Percentiles rank a stretch among this genome's conserved stretches.
Conservation (phyloP, 2,329 filamentous ascomycete species). For the Cadophora luteo-olivacea region DNA sequence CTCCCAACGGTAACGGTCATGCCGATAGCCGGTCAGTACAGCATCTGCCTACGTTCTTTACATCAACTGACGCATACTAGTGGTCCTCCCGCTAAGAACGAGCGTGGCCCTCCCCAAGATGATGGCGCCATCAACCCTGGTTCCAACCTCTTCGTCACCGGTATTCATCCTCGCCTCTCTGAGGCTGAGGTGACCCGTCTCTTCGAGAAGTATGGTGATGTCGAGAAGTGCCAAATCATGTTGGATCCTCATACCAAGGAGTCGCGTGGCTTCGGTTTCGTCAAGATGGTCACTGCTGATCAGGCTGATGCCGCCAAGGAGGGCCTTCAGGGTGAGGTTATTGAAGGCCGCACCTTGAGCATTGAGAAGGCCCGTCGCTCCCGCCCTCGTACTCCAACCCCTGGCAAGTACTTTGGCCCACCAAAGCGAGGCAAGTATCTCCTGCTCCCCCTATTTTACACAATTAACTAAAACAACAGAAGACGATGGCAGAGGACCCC, state of each 20-base stretch:
- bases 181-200: conserved; percentile 92
- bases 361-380: conserved; percentile 98
- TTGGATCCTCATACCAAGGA: conserved; percentile 97
- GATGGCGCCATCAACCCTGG: conserved; percentile 88
- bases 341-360: conserved; percentile 94
- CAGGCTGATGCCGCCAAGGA: conserved; percentile 98
- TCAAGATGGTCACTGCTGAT: conserved; percentile 96
- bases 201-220: conserved; percentile 98
- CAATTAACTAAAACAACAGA: conserved; percentile 49
- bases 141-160: conserved; percentile 98
- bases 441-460: conserved; percentile 48
- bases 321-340: conserved; percentile 90
- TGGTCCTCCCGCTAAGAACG: conserved; percentile 59
- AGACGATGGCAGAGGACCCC: conserved; percentile 56
- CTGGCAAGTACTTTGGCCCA: conserved; percentile 98
- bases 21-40: conserved; percentile 51
- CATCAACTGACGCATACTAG: conserved; percentile 21
- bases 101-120: conserved; percentile 61
- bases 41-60: background rate
- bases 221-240: conserved; percentile 99
- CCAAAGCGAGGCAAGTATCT: conserved; percentile 86
- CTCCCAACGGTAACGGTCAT: conserved; percentile 61
- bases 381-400: conserved; percentile 92
- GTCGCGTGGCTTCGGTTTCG: conserved; percentile 97
- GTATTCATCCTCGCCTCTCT: conserved; percentile 90